A percentile compares a stretch with the other conserved stretches of the same genome.
These are phyloP conservation scores for Pulveroboletus sp. DNA, from an alignment of 1,284 basidiomycete species.

Conservation along the genomic window DNA sequence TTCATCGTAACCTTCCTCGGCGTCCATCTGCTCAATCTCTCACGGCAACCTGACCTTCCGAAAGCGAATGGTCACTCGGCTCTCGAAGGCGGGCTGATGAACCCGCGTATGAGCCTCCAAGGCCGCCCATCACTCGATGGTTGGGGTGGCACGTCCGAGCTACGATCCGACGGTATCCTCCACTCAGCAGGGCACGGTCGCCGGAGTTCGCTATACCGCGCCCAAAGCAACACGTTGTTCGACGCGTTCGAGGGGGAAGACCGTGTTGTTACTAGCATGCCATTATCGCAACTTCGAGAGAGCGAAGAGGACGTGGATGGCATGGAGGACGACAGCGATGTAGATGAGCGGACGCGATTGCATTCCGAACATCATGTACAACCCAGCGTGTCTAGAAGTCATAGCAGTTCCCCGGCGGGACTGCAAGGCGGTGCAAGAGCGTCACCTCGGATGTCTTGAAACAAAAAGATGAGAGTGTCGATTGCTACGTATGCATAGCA, in stretches of 20 bases:
- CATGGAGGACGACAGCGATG: conserved; percentile 39
- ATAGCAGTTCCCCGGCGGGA: conserved; percentile 29
- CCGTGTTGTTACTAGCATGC: conserved; percentile 31
- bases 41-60: conserved; percentile 59
- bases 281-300: conserved; percentile 48
- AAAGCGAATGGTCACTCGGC: conserved; percentile 48
- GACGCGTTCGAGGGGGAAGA: conserved; percentile 52
- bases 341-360: conserved; percentile 54
- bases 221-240: conserved; percentile 62
- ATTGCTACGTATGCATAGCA: conserved; percentile 17
- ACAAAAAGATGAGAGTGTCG: conserved; percentile 1
- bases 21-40: conserved; percentile 88
- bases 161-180: conserved; percentile 36
- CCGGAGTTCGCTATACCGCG: conserved; percentile 59
- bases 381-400: conserved; percentile 32
- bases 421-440: conserved; percentile 33
- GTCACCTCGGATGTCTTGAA: conserved; percentile 23
- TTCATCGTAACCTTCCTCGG: conserved; percentile 92
- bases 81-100: conserved; percentile 75
- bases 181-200: conserved; percentile 45
- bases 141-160: conserved; percentile 55
- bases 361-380: conserved; percentile 31
- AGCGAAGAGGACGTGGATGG: conserved; percentile 37
- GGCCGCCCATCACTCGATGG: conserved; percentile 72
- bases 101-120: conserved; percentile 69